Base-by-base conservation (phyloP, 306 rosid species). In the Mimosa bimucronata region DNA sequence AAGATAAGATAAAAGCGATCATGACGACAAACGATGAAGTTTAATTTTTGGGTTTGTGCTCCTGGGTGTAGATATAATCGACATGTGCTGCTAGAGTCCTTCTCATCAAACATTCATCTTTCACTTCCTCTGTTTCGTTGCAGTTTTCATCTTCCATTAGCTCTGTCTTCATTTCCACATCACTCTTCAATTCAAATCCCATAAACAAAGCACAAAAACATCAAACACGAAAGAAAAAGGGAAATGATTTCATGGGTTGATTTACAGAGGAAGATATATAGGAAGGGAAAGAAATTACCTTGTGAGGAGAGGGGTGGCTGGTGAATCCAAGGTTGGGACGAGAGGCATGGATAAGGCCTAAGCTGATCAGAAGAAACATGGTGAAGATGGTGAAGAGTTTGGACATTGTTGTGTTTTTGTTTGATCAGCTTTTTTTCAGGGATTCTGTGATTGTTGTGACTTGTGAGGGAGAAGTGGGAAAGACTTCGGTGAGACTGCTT, bases 1-100 rank as follows among this genome's bases (percentile, higher is more conserved):
- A 31, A 12, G 50, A 9, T n/a, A 21, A 67, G 52, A 48, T 74
- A 57, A 31, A 25, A 71, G 13, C 18, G 23, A 34, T 34, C 38
- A 34, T 6, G 38, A 26, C 2, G 18, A 60, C 16, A 13, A 40
- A 58, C 14, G 18, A 74, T 55, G 16, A 64, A 13, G 19, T 61
- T 71, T 14, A 73, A 21, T 58, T 71, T 85, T 81, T 79, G 14
- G 92, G 88, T 30, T 87, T 82, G 28, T 80, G 82, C 61, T 88
- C 83, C 83, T 86, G 88, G 7, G 97, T 88, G 28, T 94, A 94
- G 82, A 94, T 88, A 61, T 94, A 94, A 88, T 94, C 97, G 2
- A 77, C 12, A 80, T 94, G 97, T 55, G 94, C 98, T 2, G 28
- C 77, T 19, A 91, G 81, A 0, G 94, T 89, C 82, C 97, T 91